phyloP scores from a whole-genome alignment of 495 filamentous ascomycete genomes.

The Xylaria intraflava region DNA sequence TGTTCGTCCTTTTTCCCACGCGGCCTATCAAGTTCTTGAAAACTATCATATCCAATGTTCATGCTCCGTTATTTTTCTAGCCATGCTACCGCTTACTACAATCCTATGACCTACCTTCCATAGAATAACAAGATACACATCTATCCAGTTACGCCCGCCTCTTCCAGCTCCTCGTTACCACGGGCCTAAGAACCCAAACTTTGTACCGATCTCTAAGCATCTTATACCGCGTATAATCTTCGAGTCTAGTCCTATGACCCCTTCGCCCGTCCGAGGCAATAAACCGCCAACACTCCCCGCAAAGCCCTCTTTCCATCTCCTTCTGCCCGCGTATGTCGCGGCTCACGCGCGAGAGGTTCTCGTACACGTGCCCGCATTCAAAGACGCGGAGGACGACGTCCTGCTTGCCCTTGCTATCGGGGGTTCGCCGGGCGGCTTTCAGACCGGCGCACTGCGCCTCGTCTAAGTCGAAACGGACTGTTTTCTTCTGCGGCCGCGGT shows the following conservation, averaged over 20 bases:
- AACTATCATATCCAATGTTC: no score
- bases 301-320: background rate
- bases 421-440: background rate
- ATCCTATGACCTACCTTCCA: no score
- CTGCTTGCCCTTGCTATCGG: background rate
- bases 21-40: no score
- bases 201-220: background rate
- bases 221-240: background rate
- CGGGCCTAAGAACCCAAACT: background rate
- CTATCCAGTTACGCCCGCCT: no score
- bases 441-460: background rate
- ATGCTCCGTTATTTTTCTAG: no score
- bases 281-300: conserved; percentile 2
- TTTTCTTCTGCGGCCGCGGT: background rate
- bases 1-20: no score
- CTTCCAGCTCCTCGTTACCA: background rate
- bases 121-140: no score
- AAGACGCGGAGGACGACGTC: background rate
- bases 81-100: no score
- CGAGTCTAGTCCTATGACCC: background rate
- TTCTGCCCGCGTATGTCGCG: background rate
- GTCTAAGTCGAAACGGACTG: background rate
- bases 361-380: conserved; percentile 2
- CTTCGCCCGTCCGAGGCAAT: background rate
- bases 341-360: background rate